phyloP scores from a whole-genome alignment of 257 asterid genomes.

The Verbascum thapsus region DNA sequence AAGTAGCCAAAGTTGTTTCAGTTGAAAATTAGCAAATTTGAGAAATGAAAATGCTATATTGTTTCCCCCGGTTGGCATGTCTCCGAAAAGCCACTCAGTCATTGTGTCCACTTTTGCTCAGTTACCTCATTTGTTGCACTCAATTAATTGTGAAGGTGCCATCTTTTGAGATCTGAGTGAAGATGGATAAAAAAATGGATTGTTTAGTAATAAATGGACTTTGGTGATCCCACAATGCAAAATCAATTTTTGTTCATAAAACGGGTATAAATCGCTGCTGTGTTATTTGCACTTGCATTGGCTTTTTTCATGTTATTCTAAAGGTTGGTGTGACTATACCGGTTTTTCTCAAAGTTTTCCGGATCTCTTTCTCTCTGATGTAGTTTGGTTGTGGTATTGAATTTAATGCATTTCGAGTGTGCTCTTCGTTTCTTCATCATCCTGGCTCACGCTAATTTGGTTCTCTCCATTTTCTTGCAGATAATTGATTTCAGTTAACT shows the following conservation, averaged over 20 bases:
- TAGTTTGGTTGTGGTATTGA: too few relatives aligned
- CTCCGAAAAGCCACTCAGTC: too few relatives aligned
- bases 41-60: neutral
- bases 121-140: neutral
- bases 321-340: conserved; percentile 8
- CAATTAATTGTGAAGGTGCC: neutral
- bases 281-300: neutral
- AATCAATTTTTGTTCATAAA: neutral
- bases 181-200: neutral
- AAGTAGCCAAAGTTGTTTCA: neutral
- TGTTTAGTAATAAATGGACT: neutral
- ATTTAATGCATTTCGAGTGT: too few relatives aligned
- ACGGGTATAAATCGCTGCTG: neutral
- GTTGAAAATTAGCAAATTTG: neutral
- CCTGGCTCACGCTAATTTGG: too few relatives aligned
- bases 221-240: too few relatives aligned
- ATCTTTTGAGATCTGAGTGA: neutral
- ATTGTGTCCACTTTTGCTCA: conserved; percentile 1
- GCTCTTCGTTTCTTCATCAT: too few relatives aligned
- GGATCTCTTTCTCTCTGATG: too few relatives aligned
- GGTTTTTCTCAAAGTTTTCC: neutral
- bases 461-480: too few relatives aligned
- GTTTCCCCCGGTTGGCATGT: too few relatives aligned
- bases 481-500: too few relatives aligned
- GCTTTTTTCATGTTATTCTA: neutral